Percentiles rank a stretch among this genome's conserved stretches.
phyloP scores from a whole-genome alignment of 1,139 yeast genomes.

The Candida neerlandica region DNA sequence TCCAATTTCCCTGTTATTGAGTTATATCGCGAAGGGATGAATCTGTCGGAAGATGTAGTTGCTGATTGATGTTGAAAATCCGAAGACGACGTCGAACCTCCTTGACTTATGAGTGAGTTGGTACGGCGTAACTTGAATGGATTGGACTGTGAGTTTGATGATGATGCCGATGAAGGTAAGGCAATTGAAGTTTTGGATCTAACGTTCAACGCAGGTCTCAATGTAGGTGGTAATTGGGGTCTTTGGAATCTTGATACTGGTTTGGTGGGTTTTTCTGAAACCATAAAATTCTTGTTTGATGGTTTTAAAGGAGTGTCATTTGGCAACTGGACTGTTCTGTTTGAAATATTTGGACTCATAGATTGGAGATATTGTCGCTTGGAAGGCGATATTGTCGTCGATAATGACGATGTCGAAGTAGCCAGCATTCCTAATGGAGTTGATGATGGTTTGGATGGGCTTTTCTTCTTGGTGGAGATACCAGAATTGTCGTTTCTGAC shows the following conservation, averaged over 20 bases:
- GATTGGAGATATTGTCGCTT: constrained; percentile 37
- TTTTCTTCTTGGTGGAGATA: constrained; percentile 3
- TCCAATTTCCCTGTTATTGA: constrained; percentile 43
- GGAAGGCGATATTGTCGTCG: constrained; percentile 25
- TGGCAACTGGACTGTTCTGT: constrained; percentile 24
- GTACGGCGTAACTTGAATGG: constrained; percentile 36
- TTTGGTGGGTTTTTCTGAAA: constrained; percentile 6
- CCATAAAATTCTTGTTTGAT: constrained; percentile 1
- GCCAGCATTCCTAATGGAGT: background rate
- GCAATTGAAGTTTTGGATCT: constrained; percentile 16
- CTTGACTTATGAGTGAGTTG: constrained; percentile 34
- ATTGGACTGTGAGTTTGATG: constrained; percentile 15
- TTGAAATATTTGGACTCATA: constrained; percentile 47
- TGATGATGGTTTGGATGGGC: constrained; percentile 4
- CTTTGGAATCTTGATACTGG: constrained; percentile 18
- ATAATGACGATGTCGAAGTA: background rate
- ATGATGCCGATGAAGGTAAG: constrained; percentile 5
- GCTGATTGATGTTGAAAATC: constrained; percentile 27
- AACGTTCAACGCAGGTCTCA: constrained; percentile 16
- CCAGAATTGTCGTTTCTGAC: constrained; percentile 4
- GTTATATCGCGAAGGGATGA: constrained; percentile 50
- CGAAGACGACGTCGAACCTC: constrained; percentile 25
- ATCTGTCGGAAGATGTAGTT: constrained; percentile 37
- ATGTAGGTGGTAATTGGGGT: constrained; percentile 22
- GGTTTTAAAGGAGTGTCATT: constrained; percentile 12